phyloP scores from a whole-genome alignment of 768 basidiomycete species.

The Pisolithus albus region DNA sequence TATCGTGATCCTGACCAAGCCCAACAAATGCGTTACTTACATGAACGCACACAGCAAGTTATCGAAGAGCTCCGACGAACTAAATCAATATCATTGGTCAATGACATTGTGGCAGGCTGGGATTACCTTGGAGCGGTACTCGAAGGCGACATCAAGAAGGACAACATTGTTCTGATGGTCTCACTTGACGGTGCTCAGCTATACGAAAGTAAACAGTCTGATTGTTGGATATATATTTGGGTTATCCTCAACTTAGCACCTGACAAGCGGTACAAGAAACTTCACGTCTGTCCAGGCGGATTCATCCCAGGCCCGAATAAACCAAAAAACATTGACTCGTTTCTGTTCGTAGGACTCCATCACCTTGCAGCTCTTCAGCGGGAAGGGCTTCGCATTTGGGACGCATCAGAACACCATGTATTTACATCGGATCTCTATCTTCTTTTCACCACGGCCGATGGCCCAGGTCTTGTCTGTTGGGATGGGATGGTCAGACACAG shows the following conservation, averaged over 20 bases:
- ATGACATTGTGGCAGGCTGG: constrained; percentile 3
- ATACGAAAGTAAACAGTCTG: constrained; percentile 19
- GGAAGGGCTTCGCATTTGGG: too few species aligned
- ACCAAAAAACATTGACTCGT: too few species aligned
- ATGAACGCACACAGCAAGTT: constrained; percentile 1
- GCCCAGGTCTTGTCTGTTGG: too few species aligned
- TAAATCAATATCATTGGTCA: neutral
- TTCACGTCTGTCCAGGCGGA: constrained; percentile 23
- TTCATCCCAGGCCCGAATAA: constrained; percentile 23
- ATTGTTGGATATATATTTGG: constrained; percentile 31
- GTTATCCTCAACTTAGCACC: constrained; percentile 30
- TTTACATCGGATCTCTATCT: too few species aligned
- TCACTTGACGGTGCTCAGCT: constrained; percentile 38
- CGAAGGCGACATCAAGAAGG: neutral
- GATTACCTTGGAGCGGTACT: constrained; percentile 2
- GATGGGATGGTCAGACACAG: too few species aligned
- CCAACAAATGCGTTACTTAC: constrained; percentile 1
- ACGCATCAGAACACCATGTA: too few species aligned
- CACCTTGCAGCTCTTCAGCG: too few species aligned
- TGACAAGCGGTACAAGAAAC: constrained; percentile 24
- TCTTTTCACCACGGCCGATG: too few species aligned
- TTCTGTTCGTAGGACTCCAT: too few species aligned
- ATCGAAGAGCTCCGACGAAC: neutral
- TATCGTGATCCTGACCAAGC: constrained; percentile 10
- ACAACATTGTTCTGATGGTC: constrained; percentile 28